These are phyloP conservation scores for Mucor ambiguus DNA, from an alignment of 371 early-diverging fungal genomes.

Conservation along the genomic window DNA sequence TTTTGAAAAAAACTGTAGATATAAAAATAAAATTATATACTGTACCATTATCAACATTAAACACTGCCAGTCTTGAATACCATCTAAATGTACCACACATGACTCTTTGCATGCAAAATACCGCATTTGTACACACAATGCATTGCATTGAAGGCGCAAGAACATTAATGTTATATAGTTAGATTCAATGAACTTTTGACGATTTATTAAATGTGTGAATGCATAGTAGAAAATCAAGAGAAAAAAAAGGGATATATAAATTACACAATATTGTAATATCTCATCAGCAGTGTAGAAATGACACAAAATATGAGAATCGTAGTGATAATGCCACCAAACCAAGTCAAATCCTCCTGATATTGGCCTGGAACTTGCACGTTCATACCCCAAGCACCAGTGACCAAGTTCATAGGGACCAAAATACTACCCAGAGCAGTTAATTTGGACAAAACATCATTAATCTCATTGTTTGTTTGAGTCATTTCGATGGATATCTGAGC, in stretches of 20 bases:
- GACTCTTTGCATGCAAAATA: not conserved
- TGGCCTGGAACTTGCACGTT: conserved; percentile 85
- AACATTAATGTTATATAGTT: too few relatives aligned
- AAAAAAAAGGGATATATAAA: not conserved
- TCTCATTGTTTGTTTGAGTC: conserved; percentile 90
- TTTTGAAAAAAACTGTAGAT: conserved; percentile 5
- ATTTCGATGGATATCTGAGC: conserved; percentile 97
- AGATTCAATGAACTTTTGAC: not conserved
- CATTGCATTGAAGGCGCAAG: too few relatives aligned
- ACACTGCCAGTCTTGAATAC: not conserved
- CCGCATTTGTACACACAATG: not conserved
- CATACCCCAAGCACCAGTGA: conserved; percentile 94
- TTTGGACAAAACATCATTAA: conserved; percentile 88
- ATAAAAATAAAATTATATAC: conserved; percentile 3
- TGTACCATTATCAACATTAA: conserved; percentile 5
- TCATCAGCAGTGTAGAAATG: conserved; percentile 29
- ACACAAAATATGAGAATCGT: conserved; percentile 34
- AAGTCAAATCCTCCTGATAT: conserved; percentile 40
- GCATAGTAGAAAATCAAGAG: not conserved
- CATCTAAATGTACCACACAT: not conserved
- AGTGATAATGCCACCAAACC: conserved; percentile 30
- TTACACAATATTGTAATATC: conserved; percentile 33
- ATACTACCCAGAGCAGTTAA: conserved; percentile 92
- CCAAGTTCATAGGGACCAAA: conserved; percentile 93
- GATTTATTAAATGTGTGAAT: not conserved